Evolutionary conservation across 1,284 basidiomycete genomes (phyloP), one percentile per base, ranked within the genome.

Genomic region (Ustilago nuda): DNA sequence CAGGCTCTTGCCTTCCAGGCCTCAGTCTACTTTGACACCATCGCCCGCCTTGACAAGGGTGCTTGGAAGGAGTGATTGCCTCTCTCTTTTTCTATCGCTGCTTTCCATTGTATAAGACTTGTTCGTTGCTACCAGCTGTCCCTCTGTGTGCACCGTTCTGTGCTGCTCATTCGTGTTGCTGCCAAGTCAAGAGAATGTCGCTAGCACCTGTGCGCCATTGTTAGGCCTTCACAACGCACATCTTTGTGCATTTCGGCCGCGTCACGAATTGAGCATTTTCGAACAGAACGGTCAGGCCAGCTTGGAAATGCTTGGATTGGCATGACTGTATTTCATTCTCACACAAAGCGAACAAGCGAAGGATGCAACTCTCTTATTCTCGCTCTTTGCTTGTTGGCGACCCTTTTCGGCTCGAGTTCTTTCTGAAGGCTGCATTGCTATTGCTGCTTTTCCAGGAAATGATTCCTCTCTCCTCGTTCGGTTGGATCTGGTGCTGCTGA

Each of bases 1-100:
- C 57, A 61, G 41, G 77, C 79, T 1, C 72, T 76, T n/a, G 76
- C 74, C 12, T 81, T 81, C 65, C 75, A 79, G 50, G 81, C 82
- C 27, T 78, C 79, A 37, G 79, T 81, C 51, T 83, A 82, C 74
- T 83, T 80, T 72, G 72, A 80, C 53, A 69, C 68, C 43, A 66
- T 82, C 55, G 76, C 79, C 19, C 65, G 66, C 33, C 65, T 78
- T 39, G 79, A 74, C 69, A 75, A 78, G 59, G 78, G 76, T 46
- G 72, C 80, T 9, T 80, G 79, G 71, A 76, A 71, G 46, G 73
- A 71, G 55, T 79, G 36, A 56, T 30, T 33, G 33, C 23, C 23
- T 48, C 13, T 58, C 11, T 9, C 39, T 4, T 32, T 30, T 50
- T 12, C 48, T 32, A 27, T 17, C 27, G 15, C 15, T 50, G 27